phyloP scores from a whole-genome alignment of 1,284 basidiomycete species.

The Coniferiporia weirii region DNA sequence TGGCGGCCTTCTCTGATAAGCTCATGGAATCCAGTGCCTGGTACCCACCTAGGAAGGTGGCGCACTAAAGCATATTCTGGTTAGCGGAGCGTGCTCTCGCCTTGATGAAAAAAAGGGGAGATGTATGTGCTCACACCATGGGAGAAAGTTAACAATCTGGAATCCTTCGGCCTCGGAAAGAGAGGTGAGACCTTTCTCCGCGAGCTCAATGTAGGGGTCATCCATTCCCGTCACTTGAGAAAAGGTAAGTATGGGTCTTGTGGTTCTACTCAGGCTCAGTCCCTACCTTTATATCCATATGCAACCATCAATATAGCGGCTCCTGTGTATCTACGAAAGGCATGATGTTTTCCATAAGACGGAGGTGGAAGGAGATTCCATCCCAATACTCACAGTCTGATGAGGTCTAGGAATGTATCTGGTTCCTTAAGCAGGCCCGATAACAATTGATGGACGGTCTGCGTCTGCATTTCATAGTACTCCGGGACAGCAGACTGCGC shows the following conservation, averaged over 20 bases:
- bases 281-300: conserved; percentile 15
- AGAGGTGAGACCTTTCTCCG: conserved; percentile 14
- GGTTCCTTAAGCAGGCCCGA: background rate
- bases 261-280: no score
- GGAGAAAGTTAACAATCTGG: conserved; percentile 17
- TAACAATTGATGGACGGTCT: conserved; percentile 7
- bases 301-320: conserved; percentile 5
- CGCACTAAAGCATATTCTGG: no score
- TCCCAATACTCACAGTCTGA: background rate
- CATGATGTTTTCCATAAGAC: no score
- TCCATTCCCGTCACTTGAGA: no score
- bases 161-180: conserved; percentile 12
- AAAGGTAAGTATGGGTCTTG: no score
- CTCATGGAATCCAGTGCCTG: conserved; percentile 18
- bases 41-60: conserved; percentile 21
- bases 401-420: background rate
- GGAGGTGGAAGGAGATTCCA: no score
- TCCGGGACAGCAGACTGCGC: background rate
- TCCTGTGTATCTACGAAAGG: no score
- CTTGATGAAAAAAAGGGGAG: no score
- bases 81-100: no score
- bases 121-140: conserved; percentile 5
- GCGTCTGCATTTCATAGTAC: background rate
- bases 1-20: background rate
- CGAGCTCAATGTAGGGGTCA: conserved; percentile 11